phyloP scores from a whole-genome alignment of 352 stramenopile genomes.

The Globisporangium middletonii region DNA sequence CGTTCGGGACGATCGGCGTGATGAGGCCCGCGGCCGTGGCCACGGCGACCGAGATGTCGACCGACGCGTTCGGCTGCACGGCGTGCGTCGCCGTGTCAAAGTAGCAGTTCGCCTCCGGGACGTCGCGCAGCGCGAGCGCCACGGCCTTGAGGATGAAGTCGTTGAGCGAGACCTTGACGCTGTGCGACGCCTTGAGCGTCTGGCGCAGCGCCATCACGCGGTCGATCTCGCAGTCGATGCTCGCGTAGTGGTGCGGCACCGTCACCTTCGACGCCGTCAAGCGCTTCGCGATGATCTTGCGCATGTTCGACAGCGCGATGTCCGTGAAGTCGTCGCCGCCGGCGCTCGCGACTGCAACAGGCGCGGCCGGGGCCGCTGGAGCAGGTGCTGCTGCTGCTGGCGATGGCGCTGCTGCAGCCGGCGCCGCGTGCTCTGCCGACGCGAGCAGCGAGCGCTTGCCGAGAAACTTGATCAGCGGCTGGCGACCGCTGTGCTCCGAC shows the following conservation, averaged over 20 bases:
- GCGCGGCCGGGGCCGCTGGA: neutral
- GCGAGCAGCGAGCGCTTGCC: conserved; percentile 72
- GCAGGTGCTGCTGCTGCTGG: neutral
- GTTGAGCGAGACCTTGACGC: conserved; percentile 98
- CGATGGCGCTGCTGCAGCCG: conserved; percentile 10
- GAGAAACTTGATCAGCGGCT: conserved; percentile 82
- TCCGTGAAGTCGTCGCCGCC: conserved; percentile 65
- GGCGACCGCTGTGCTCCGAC: conserved; percentile 21
- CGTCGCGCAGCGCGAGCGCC: conserved; percentile 95
- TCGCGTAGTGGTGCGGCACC: conserved; percentile 97
- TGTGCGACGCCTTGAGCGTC: conserved; percentile 88
- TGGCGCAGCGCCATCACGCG: conserved; percentile 89
- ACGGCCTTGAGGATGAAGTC: conserved; percentile 98
- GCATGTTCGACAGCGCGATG: conserved; percentile 92
- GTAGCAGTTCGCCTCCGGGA: conserved; percentile 91
- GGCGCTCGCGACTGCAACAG: conserved; percentile 3
- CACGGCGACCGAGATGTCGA: conserved; percentile 98
- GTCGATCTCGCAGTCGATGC: conserved; percentile 95
- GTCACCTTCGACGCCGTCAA: conserved; percentile 95
- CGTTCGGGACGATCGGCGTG: conserved; percentile 95
- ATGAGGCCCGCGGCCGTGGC: conserved; percentile 97
- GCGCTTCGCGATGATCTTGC: conserved; percentile 98
- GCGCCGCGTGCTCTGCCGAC: conserved; percentile 11
- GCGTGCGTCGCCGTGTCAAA: conserved; percentile 53
- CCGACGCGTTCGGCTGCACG: conserved; percentile 79